phyloP scores from a whole-genome alignment of 2,329 filamentous ascomycete genomes.

The Talaromyces marneffei region DNA sequence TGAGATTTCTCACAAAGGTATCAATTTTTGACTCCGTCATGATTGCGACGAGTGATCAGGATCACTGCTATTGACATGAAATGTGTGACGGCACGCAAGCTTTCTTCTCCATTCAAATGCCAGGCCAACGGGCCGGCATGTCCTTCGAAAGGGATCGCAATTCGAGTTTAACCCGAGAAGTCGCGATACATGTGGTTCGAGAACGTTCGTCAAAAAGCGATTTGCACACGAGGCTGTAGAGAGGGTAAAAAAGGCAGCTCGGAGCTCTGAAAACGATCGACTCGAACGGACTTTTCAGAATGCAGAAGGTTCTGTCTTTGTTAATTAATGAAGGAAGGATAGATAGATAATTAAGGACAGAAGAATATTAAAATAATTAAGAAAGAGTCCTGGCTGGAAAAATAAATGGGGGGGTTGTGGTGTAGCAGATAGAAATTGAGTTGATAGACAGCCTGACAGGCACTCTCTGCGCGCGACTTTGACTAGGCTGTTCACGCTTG shows the following conservation, averaged over 20 bases:
- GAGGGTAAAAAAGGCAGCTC: constrained; percentile 9
- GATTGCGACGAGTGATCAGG: constrained; percentile 18
- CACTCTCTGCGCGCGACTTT: constrained; percentile 3
- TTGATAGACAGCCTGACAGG: neutral
- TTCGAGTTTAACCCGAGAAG: constrained; percentile 15
- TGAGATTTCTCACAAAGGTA: constrained; percentile 45
- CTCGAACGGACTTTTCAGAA: constrained; percentile 5
- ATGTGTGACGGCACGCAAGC: neutral
- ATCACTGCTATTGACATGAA: constrained; percentile 19
- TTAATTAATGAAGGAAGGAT: neutral
- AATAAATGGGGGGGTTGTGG: neutral
- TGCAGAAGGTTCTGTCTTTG: constrained; percentile 13
- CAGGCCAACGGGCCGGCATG: constrained; percentile 37
- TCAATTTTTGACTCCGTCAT: constrained; percentile 45
- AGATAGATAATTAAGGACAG: neutral
- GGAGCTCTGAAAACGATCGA: constrained; percentile 7
- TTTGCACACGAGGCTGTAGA: neutral
- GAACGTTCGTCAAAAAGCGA: neutral
- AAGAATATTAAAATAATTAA: constrained; percentile 1
- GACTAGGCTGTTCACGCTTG: neutral
- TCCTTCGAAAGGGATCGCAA: constrained; percentile 23
- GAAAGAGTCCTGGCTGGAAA: neutral
- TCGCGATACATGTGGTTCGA: constrained; percentile 27
- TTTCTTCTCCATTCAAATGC: constrained; percentile 19
- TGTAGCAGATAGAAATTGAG: neutral